Base-by-base conservation (phyloP, 805 yeast species). In the Candida krabiensis region DNA sequence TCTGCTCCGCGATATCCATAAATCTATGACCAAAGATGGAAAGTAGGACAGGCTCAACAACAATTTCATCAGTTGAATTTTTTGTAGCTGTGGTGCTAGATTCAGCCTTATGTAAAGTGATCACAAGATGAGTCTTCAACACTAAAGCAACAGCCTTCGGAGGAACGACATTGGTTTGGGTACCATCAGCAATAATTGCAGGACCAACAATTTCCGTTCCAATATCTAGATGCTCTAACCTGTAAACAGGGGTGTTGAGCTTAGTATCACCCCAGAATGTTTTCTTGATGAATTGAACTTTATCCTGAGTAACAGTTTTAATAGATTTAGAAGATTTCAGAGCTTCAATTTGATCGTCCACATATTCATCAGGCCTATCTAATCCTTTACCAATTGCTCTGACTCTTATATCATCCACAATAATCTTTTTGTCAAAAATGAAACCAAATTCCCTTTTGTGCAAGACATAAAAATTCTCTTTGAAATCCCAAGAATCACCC, bases 1-100 rank as follows among this genome's bases (percentile, higher is more conserved):
- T 86, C 55, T 84, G 91, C 50, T 86, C 95, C 7, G 96, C 96
- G 58, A 87, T 86, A 46, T 87, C 88, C 91, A 86, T 86, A 59
- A 86, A 86, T 43, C 95, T 68, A 59, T 86, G 89, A 23, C 87
- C 83, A 61, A 86, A 86, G 17, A 86, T 82, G 0, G 95, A 83
- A 27, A 86, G 60, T 46, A 80, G 65, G 23, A 86, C 76, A 1
- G 93, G 93, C 49, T 86, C 90, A 26, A 82, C 63, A 17, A 50
- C 52, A 15, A 57, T 47, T 5, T 49, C 60, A 21, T 21, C 30
- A 13, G 29, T 32, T 5, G 19, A 19, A 12, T 25, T 27, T 18
- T 33, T 22, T 9, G 41, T 23, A 9, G 33, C 46, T 9, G 61
- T n/a, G 27, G 45, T 33, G 50, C 18, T 17, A 11, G n/a, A 24